These are phyloP conservation scores for Aureoboletus auriporus DNA, from an alignment of 768 basidiomycete genomes.

Conservation along the genomic window DNA sequence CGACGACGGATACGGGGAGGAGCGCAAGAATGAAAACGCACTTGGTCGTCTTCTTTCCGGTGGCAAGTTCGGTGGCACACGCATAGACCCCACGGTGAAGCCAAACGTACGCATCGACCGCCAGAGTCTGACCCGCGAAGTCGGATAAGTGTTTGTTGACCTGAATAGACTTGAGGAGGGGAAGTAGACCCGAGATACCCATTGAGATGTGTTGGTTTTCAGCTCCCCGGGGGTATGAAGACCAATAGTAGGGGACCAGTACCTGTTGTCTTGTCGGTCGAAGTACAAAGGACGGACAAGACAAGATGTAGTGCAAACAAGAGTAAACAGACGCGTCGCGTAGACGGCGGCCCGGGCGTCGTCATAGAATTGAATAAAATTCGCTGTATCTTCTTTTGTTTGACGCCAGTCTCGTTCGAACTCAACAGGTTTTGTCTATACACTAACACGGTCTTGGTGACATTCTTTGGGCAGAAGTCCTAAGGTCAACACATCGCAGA, in stretches of 20 bases:
- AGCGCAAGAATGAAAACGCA: conserved; percentile 36
- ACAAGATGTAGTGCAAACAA: conserved; percentile 18
- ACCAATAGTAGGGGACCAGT: neutral
- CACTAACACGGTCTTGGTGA: too few species aligned
- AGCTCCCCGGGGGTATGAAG: neutral
- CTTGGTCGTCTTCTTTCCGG: conserved; percentile 80
- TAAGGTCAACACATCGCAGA: too few species aligned
- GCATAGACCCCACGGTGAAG: conserved; percentile 84
- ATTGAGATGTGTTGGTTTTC: conserved; percentile 37
- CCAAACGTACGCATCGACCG: conserved; percentile 96
- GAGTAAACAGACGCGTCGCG: conserved; percentile 32
- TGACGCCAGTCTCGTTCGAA: too few species aligned
- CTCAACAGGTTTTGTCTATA: too few species aligned
- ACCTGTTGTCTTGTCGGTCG: neutral
- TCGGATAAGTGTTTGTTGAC: conserved; percentile 73
- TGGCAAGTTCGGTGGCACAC: conserved; percentile 88
- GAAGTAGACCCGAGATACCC: conserved; percentile 91
- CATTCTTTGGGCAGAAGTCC: too few species aligned
- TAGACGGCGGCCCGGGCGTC: too few species aligned
- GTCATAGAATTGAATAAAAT: too few species aligned
- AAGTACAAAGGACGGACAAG: conserved; percentile 1
- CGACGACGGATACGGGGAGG: neutral
- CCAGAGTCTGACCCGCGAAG: conserved; percentile 79
- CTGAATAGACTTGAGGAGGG: conserved; percentile 88
- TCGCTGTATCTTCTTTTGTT: too few species aligned